Base-by-base conservation (phyloP, 345 rosid species). In the Turnera subulata region DNA sequence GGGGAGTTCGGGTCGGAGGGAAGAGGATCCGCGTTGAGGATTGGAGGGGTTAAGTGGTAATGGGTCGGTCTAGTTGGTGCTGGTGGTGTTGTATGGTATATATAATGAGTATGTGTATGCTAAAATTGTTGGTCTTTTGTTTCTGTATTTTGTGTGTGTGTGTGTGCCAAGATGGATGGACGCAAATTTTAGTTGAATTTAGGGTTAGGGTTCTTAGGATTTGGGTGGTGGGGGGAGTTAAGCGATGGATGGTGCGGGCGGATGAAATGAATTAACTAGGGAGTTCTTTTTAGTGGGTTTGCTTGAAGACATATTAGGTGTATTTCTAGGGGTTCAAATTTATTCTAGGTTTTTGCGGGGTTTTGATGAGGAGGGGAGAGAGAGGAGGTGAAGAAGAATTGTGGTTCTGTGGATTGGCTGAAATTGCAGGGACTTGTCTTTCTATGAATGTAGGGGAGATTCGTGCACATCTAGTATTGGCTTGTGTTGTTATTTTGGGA, bases 121-220 rank as follows among this genome's bases (percentile, higher is more conserved):
- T 53, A 60, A 50, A 43, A 43, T 61, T 52, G 59, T 62, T 69
- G 4, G 63, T 39, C 53, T 64, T 56, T 58, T 73, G 72, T 53
- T 59, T 68, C 35, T 29, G 35, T 29, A n/a, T n/a, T n/a, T n/a
- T n/a, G n/a, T 29, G 35, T 29, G 4, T 29, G 35, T 29, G 35
- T 29, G 71, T 56, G 79, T 75, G 77, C 61, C 77, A 72, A 64
- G 79, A 70, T 55, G 70, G 56, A 45, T 29, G 35, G 53, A 17
- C 22, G 62, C 39, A 67, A 68, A 64, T 55, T 63, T 58, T 62
- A 74, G 65, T 76, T 64, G 58, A 64, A 26, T 44, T 66, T 73
- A 69, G 79, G 67, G 62, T 16, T 68, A 73, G 73, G 53, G 64
- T 64, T 70, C 59, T 51, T 61, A 18, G 45, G 58, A 53, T 25